These are phyloP conservation scores for Alliaria petiolata DNA, from an alignment of 345 rosid genomes.

Conservation along the genomic window DNA sequence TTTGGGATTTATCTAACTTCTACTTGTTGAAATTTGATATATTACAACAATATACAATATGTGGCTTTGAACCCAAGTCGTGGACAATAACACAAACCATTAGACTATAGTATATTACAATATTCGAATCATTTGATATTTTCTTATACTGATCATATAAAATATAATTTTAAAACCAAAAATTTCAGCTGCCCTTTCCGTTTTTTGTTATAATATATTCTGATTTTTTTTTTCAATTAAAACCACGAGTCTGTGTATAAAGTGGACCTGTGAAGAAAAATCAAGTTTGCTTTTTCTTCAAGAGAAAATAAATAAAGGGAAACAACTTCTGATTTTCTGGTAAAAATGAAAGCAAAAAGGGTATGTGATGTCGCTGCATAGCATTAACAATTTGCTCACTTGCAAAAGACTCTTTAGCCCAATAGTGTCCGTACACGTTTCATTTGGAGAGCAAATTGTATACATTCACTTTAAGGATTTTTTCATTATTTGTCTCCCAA, in stretches of 20 bases:
- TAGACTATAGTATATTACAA: too few relatives aligned
- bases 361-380: slow-evolving; percentile 11
- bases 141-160: too few relatives aligned
- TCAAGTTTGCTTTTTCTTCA: slow-evolving; percentile 5
- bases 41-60: too few relatives aligned
- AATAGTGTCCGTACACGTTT: slow-evolving; percentile 28
- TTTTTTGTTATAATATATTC: not conserved
- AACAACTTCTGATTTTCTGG: not conserved
- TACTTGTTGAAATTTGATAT: too few relatives aligned
- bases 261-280: slow-evolving; percentile 8
- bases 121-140: too few relatives aligned
- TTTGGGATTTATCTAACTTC: too few relatives aligned
- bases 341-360: slow-evolving; percentile 1
- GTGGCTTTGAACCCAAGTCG: too few relatives aligned
- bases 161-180: too few relatives aligned
- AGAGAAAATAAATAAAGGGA: not conserved
- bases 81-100: too few relatives aligned
- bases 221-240: not conserved
- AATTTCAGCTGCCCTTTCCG: not conserved
- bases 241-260: not conserved
- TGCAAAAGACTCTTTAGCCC: slow-evolving; percentile 29
- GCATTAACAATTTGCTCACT: slow-evolving; percentile 30
- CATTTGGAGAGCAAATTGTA: slow-evolving; percentile 18
- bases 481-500: not conserved
- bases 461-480: not conserved